phyloP scores from a whole-genome alignment of 768 basidiomycete genomes.

The Termitomyces sp. region DNA sequence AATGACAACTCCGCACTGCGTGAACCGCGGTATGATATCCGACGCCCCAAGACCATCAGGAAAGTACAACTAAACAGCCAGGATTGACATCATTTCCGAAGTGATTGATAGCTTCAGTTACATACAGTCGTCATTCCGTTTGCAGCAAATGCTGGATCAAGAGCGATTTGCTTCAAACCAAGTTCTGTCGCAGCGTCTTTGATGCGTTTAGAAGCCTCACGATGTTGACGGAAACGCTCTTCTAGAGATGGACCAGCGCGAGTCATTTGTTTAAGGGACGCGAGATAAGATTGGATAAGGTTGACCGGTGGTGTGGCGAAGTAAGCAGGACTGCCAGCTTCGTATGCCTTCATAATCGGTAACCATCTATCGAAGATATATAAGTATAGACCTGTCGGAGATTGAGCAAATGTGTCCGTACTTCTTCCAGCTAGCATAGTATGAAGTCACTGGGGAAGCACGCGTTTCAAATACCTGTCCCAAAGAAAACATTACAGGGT shows the following conservation, averaged over 20 bases:
- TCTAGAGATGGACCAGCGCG: constrained; percentile 60
- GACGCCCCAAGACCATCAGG: constrained; percentile 77
- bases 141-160: constrained; percentile 60
- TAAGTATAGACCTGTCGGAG: neutral
- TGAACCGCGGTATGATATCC: constrained; percentile 75
- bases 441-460: constrained; percentile 63
- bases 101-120: neutral
- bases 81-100: neutral
- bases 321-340: constrained; percentile 76
- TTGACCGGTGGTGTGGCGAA: constrained; percentile 97
- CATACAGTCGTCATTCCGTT: constrained; percentile 93
- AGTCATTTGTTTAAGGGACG: constrained; percentile 75
- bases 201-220: constrained; percentile 61
- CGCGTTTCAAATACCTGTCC: constrained; percentile 56
- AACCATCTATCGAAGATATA: constrained; percentile 57
- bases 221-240: constrained; percentile 77
- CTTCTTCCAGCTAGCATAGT: constrained; percentile 92
- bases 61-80: constrained; percentile 58
- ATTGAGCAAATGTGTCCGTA: constrained; percentile 22
- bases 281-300: constrained; percentile 87
- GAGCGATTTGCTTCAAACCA: constrained; percentile 73
- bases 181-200: constrained; percentile 63
- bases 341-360: constrained; percentile 93
- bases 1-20: constrained; percentile 69
- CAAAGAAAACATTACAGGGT: neutral